Base-by-base conservation (phyloP, 2,329 filamentous ascomycete genomes). In the Plenodomus tracheiphilus region DNA sequence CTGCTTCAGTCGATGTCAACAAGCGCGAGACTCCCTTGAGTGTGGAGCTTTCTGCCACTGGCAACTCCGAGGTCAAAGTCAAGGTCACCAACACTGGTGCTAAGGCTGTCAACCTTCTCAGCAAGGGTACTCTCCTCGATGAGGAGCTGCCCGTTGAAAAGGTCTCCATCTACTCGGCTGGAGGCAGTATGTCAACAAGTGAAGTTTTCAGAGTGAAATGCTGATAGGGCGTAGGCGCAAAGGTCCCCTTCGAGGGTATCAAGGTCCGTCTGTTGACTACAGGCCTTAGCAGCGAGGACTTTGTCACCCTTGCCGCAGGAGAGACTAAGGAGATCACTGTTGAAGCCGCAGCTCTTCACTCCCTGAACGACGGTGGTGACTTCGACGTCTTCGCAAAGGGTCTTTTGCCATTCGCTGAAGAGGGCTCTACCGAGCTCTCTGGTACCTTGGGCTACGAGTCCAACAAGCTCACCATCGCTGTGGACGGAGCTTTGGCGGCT, bases 371-470 rank as follows among this genome's bases (percentile, higher is more conserved):
- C n/a, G 75, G 76, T 30, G 85, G 84, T 49, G 72, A 74, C 42
- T 84, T 84, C 62, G 79, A 79, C 45, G 68, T 89, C 41, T 75
- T 78, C 45, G 77, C 83, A 4, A 71, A 73, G 4, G 86, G 86
- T 5, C 32, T 59, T 16, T 51, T 71, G 13, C 67, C 66, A 6
- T 70, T 51, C 30, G 68, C 67, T 10, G 62, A 65, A 38, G 75
- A 77, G 10, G 80, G 79, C 46, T 81, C 84, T 22, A 74, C 77
- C 18, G 72, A 78, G 35, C 76, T 88, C 30, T 68, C 78, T 9
- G 83, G 81, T 10, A 78, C 77, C 38, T 66, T 87, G 2, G 67
- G 78, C 10, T 88, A 81, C 72, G 72, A 76, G 43, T 84, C 81
- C 63, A 87, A 88, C 72, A 75, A 76, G 15, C 69, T 88, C 40